Percentiles rank a stretch among this genome's conserved stretches.
These are phyloP conservation scores for Ottelia alismoides DNA, from an alignment of 106 monocot species.

Conservation along the genomic window DNA sequence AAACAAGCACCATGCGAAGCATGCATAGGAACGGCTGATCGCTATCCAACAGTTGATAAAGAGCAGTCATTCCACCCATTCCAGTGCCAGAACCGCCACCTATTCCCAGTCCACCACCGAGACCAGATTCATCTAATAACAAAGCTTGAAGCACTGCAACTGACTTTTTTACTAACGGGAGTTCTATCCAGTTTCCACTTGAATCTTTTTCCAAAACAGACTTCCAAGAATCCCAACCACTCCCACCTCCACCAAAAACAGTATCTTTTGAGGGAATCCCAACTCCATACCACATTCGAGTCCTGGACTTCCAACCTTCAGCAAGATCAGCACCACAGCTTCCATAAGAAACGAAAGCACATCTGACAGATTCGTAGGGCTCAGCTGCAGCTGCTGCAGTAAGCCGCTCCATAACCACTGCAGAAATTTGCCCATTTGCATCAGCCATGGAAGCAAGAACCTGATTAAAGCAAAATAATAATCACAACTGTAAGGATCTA, in stretches of 20 bases:
- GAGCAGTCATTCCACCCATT: constrained; percentile 70
- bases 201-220: constrained; percentile 69
- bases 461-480: too few species aligned
- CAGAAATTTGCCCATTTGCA: constrained; percentile 94
- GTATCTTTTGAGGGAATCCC: constrained; percentile 43
- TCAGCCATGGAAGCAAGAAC: constrained; percentile 96
- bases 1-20: constrained; percentile 83
- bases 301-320: constrained; percentile 84
- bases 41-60: constrained; percentile 89
- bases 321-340: constrained; percentile 69
- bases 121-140: constrained; percentile 82
- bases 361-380: constrained; percentile 94
- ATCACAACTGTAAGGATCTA: too few species aligned
- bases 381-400: constrained; percentile 98
- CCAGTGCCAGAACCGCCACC: constrained; percentile 92
- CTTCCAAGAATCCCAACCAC: constrained; percentile 81
- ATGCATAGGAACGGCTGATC: constrained; percentile 98
- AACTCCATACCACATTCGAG: constrained; percentile 94
- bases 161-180: constrained; percentile 83
- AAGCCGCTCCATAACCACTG: constrained; percentile 86
- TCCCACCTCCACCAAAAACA: constrained; percentile 77
- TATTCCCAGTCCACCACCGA: constrained; percentile 74
- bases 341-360: constrained; percentile 91
- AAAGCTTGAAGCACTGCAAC: constrained; percentile 78
- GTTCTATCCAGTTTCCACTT: constrained; percentile 80